Evolutionary conservation across 208 protist species (phyloP), one percentile per base, ranked within the genome.

Genomic region (Trypanosoma lewisi): DNA sequence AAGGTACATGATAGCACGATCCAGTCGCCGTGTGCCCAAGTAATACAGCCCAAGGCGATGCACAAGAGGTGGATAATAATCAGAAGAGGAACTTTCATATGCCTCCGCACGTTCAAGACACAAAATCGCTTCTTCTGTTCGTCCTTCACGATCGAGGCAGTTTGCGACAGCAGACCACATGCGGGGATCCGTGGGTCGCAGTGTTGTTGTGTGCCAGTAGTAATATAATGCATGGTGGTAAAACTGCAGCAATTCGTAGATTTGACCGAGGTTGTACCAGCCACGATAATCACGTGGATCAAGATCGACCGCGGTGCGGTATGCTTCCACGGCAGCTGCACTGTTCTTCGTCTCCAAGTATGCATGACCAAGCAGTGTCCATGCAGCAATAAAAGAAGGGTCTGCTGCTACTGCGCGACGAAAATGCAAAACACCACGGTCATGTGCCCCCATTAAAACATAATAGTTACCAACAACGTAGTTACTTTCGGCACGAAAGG

Each of bases 381-480:
- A 99, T 39, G 97, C 98, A 31, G 81, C 83, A 9, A 96, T 73
- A 65, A 94, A 98, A 36, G 70, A 76, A 4, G 86, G 82, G 51
- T 97, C 82, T 8, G 98, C 83, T 51, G 82, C 82, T 16, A 96
- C 77, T 6, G 94, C 87, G 33, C 96, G 80, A 57, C 94, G 73
- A 64, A 99, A 99, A 75, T 98, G 97, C 16, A 95, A 9, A 1
- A 99, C 89, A 0, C 97, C 96, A 31, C 97, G 96, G 30, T 98
- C 88, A 71, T 99, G 97, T 45, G 98, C 87, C 7, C 80, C 63
- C 58, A 95, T 80, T n/a, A 98, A 68, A 33, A 88, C 89, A 76
- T 98, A 99, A 74, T 98, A 99, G 83, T 99, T 99, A 23, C 97
- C 98, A 56, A 99, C 86, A 21, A 99, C 89, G 59, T 96, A 98